Base-by-base conservation (phyloP, 345 rosid species). In the Salix arbutifolia region DNA sequence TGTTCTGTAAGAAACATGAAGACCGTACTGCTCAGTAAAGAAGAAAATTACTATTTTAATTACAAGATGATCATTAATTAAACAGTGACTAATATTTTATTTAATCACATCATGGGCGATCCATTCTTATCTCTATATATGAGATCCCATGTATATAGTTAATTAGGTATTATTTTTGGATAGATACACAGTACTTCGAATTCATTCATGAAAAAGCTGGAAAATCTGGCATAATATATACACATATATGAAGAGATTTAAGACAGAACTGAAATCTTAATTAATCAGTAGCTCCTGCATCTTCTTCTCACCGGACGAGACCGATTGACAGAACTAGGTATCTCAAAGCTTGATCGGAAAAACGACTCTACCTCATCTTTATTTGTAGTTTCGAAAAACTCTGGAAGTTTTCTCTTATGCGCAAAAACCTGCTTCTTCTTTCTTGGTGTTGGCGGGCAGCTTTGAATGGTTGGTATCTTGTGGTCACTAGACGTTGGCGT, bases 391-490 rank as follows among this genome's bases (percentile, higher is more conserved):
- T 89, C 92, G 46, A 89, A 89, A 84, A 87, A 89, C 14, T 67
- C 79, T 1, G 79, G 72, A 9, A 56, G 66, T 69, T 82, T 85
- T 60, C 86, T 86, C 76, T 83, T 81, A 30, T 35, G 69, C 48
- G 28, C 72, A 60, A 70, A 80, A 2, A 67, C 58, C 8, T 68
- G 74, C 10, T 35, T 78, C 28, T 79, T 83, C 87, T 87, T 89
- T 74, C 35, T 75, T 2, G 92, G 92, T 26, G 89, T 84, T 18
- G 87, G 86, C 8, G 92, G 92, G 86, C 92, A 89, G 79, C 88
- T 86, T 58, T 67, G 71, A 60, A 72, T 71, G 8, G 44, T 28
- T 23, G 90, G 87, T 80, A 87, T 87, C 86, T 85, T 89, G 78
- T 82, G 82, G 26, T 83, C 83, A 10, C 81, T 75, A 0, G 91